Base-by-base conservation (phyloP, 2,329 filamentous ascomycete species). In the Dactylonectria macrodidyma region DNA sequence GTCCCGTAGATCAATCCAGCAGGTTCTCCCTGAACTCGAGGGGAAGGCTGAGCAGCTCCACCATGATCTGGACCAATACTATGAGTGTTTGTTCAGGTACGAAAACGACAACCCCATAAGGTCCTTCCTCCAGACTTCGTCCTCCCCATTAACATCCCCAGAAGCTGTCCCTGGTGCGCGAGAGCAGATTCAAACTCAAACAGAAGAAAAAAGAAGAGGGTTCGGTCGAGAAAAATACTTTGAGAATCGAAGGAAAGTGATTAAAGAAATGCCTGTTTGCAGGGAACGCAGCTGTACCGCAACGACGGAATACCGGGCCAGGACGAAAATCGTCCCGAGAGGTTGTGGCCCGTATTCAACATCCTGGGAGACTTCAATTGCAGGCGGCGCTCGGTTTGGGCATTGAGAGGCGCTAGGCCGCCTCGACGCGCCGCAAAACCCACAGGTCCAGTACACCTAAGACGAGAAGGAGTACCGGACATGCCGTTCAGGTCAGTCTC, bases 401-500 rank as follows among this genome's bases (percentile, higher is more conserved):
- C 62, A 62, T 64, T 65, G 58, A 36, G 57, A 67, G 62, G 62
- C 33, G 26, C 58, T 55, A 71, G 54, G 50, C 59, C 62, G 62
- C 51, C 62, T 48, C 61, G 22, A 67, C 59, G 56, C 66, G 62
- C 71, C 69, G 65, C 59, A 58, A 68, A 62, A 67, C 66, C 70
- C 60, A 74, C 72, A 75, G 74, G 72, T 70, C 63, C 62, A 61
- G 71, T 74, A 76, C 71, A 73, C 74, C 74, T 64, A 66, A 48
- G 36, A 54, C 47, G 64, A 60, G 54, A 72, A 54, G 75, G 71
- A 78, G 77, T 75, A 82, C 80, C 80, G 78, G 81, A 74, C 79
- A 75, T 81, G 81, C 81, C 81, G 78, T 82, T 80, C 80, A 81
- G 79, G 78, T 73, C 65, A 62, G 59, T 48, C 64, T 66, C 67